Conservation (phyloP, 768 basidiomycete species). For the Tricholoma flavovirens region DNA sequence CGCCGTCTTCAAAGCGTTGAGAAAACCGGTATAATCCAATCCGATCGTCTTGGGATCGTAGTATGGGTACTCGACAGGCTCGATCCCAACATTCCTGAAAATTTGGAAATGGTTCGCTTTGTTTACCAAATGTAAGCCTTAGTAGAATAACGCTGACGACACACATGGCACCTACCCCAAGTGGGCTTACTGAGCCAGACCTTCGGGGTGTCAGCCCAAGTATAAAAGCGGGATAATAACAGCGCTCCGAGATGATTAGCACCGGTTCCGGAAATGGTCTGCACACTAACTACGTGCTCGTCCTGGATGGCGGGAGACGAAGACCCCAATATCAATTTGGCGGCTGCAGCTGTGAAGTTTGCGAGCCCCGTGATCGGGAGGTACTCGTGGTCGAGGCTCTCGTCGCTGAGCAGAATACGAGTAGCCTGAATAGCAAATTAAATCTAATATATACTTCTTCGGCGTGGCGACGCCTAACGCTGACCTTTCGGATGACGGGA, state of each 20-base stretch:
- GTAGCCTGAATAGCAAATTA: slow-evolving; percentile 51
- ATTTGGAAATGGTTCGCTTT: slow-evolving; percentile 89
- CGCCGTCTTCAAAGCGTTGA: slow-evolving; percentile 53
- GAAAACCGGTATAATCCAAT: slow-evolving; percentile 71
- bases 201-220: slow-evolving; percentile 58
- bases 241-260: slow-evolving; percentile 91
- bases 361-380: slow-evolving; percentile 86
- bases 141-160: neutral
- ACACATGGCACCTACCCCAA: slow-evolving; percentile 63
- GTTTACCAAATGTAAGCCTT: neutral
- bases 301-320: slow-evolving; percentile 67
- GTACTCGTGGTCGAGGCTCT: slow-evolving; percentile 84
- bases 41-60: slow-evolving; percentile 88
- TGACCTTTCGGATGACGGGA: slow-evolving; percentile 84
- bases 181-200: slow-evolving; percentile 90
- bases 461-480: neutral
- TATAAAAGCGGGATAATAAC: slow-evolving; percentile 82
- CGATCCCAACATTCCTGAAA: slow-evolving; percentile 84
- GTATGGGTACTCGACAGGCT: slow-evolving; percentile 87
- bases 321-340: slow-evolving; percentile 74
- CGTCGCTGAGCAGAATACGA: slow-evolving; percentile 59
- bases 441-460: neutral
- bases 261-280: slow-evolving; percentile 95
- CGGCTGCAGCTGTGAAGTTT: slow-evolving; percentile 77
- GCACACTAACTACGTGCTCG: slow-evolving; percentile 69